Evolutionary conservation across 371 early-diverging fungal species (phyloP).

Genomic region (Globomyces sp.): DNA sequence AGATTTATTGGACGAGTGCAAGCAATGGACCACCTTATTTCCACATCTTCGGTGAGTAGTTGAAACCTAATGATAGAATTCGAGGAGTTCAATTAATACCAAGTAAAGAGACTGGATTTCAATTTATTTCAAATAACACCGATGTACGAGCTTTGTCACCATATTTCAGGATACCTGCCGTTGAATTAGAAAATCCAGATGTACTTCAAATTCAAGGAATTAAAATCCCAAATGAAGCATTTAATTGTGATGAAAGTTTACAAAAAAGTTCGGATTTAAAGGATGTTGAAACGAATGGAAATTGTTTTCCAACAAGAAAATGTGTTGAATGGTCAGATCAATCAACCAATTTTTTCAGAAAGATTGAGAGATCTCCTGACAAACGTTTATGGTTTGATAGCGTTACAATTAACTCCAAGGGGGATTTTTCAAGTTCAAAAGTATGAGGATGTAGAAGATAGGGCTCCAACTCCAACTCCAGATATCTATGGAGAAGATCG

Average conservation of each 20-base stretch:
- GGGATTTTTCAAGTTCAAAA: neutral
- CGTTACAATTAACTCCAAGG: neutral
- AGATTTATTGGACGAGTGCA: conserved; percentile 11
- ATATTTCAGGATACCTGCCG: neutral
- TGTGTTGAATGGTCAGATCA: conserved; percentile 2
- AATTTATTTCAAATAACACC: neutral
- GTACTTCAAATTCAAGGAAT: conserved; percentile 4
- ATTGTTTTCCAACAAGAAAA: neutral
- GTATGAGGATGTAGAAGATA: conserved; percentile 1
- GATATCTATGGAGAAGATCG: neutral
- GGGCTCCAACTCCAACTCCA: conserved; percentile 5
- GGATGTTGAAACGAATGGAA: neutral
- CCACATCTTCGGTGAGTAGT: neutral
- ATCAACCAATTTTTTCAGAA: neutral
- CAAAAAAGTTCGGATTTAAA: neutral
- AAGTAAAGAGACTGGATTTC: conserved; percentile 4
- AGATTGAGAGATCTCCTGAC: too few species aligned
- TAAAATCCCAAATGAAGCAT: neutral
- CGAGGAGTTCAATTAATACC: conserved; percentile 6
- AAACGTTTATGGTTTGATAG: neutral
- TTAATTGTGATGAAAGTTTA: too few species aligned
- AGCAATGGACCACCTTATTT: conserved; percentile 8
- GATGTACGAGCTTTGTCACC: neutral
- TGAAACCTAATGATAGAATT: neutral
- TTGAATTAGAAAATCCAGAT: neutral